Percentiles rank a stretch among this genome's conserved stretches.
phyloP scores from a whole-genome alignment of 768 basidiomycete species.

The Russula brevipes region DNA sequence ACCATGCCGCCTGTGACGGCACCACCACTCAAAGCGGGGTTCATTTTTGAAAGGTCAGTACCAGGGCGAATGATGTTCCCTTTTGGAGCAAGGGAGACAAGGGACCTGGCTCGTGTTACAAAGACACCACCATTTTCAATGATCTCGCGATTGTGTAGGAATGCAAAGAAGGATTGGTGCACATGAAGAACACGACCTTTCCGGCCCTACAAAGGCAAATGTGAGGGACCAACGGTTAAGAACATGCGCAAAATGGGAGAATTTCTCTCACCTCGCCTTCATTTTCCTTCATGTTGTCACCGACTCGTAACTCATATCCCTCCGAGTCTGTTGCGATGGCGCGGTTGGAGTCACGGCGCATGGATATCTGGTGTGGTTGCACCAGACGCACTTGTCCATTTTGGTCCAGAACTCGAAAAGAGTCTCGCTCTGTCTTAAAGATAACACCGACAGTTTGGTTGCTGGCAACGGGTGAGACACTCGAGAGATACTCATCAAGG shows the following conservation, averaged over 20 bases:
- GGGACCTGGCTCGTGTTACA: constrained; percentile 78
- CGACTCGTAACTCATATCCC: constrained; percentile 77
- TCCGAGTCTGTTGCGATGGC: constrained; percentile 88
- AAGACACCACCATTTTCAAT: constrained; percentile 92
- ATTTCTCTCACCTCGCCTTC: constrained; percentile 67
- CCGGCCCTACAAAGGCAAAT: constrained; percentile 50
- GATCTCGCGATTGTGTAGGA: constrained; percentile 89
- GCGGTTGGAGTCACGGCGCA: constrained; percentile 74
- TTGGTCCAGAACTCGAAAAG: constrained; percentile 95
- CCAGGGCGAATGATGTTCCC: constrained; percentile 61
- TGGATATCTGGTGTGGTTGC: constrained; percentile 90
- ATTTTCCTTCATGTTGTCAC: constrained; percentile 90
- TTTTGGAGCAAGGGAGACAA: constrained; percentile 84
- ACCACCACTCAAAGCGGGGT: constrained; percentile 63
- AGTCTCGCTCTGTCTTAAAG: constrained; percentile 93
- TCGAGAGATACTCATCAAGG: constrained; percentile 9
- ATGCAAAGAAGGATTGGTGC: constrained; percentile 90
- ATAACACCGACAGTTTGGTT: constrained; percentile 94
- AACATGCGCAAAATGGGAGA: neutral
- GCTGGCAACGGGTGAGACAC: constrained; percentile 39
- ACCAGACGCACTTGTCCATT: constrained; percentile 85
- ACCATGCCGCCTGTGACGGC: constrained; percentile 69
- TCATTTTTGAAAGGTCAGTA: constrained; percentile 86
- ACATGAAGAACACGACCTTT: constrained; percentile 91
- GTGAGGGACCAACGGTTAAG: constrained; percentile 2